Percentiles rank a stretch among this genome's conserved stretches.
phyloP scores from a whole-genome alignment of 148 eudicot species.

The Selenicereus undatus region DNA sequence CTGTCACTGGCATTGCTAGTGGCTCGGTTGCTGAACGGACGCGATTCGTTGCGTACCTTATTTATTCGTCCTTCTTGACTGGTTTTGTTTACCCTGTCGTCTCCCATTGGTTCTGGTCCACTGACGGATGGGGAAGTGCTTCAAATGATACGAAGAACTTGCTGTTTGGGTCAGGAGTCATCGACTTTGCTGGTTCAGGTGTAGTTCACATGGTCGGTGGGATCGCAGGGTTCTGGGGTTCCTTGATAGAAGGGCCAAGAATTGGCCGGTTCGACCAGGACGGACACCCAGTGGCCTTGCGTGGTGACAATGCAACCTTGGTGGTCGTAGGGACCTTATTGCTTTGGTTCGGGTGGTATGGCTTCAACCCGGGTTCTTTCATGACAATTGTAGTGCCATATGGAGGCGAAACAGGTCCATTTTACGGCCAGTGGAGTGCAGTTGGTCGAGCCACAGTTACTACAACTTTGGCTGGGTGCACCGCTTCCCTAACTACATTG shows the following conservation, averaged over 20 bases:
- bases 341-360: conserved; percentile 24
- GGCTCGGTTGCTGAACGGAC: background rate
- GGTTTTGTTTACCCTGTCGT: background rate
- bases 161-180: conserved; percentile 23
- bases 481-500: conserved; percentile 26
- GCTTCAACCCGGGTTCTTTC: conserved; percentile 19
- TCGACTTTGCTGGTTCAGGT: conserved; percentile 27
- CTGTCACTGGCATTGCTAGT: background rate
- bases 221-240: conserved; percentile 25
- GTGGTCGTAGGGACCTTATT: conserved; percentile 24
- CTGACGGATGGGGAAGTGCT: background rate
- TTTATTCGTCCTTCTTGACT: background rate
- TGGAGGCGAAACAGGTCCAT: background rate
- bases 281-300: conserved; percentile 14
- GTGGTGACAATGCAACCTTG: conserved; percentile 20
- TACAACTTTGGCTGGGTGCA: conserved; percentile 26
- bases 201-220: conserved; percentile 23
- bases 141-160: background rate
- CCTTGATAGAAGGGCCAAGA: conserved; percentile 22
- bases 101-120: background rate
- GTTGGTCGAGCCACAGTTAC: conserved; percentile 25
- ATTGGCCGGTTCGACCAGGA: conserved; percentile 21
- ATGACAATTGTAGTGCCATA: conserved; percentile 17
- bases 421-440: conserved; percentile 27
- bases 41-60: background rate